Evolutionary conservation across 2,329 filamentous ascomycete species (phyloP).

Genomic region (Curvularia spicifera): DNA sequence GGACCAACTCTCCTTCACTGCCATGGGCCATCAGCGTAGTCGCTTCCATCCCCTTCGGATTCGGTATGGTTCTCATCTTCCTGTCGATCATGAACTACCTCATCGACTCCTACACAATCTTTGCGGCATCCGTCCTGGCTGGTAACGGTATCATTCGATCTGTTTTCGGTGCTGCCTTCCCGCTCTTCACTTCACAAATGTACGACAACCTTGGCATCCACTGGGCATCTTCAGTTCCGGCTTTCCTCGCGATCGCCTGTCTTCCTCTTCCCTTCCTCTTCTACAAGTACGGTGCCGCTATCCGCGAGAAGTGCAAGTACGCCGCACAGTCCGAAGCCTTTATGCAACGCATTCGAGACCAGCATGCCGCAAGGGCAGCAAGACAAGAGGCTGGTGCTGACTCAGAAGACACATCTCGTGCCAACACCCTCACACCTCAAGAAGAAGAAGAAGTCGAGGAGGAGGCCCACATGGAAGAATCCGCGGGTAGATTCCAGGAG

Average conservation of each 20-base stretch:
- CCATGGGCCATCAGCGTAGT: conserved; percentile 64
- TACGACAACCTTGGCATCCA: conserved; percentile 64
- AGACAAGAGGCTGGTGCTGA: conserved; percentile 15
- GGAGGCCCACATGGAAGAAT: conserved; percentile 34
- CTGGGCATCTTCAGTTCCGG: conserved; percentile 76
- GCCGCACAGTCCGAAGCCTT: conserved; percentile 70
- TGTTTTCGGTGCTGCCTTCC: conserved; percentile 78
- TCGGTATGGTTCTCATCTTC: conserved; percentile 70
- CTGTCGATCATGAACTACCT: conserved; percentile 57
- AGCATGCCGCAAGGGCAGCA: conserved; percentile 30
- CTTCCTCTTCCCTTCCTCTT: conserved; percentile 78
- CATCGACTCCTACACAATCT: conserved; percentile 67
- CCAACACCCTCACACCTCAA: conserved; percentile 29
- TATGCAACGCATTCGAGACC: conserved; percentile 56
- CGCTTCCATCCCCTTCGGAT: conserved; percentile 61
- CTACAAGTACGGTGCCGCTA: conserved; percentile 70
- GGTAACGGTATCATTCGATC: conserved; percentile 82
- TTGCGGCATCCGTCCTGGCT: conserved; percentile 75
- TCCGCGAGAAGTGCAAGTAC: conserved; percentile 73
- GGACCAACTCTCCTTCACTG: conserved; percentile 56
- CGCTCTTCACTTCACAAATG: conserved; percentile 75
- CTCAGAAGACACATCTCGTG: conserved; percentile 34
- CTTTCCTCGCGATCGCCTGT: conserved; percentile 74
- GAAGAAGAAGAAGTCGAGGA: conserved; percentile 40
- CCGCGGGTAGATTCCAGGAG: conserved; percentile 44